A percentile compares a stretch with the other conserved stretches of the same genome.
phyloP scores from a whole-genome alignment of 805 yeast species.

The Candida sakaeoensis region DNA sequence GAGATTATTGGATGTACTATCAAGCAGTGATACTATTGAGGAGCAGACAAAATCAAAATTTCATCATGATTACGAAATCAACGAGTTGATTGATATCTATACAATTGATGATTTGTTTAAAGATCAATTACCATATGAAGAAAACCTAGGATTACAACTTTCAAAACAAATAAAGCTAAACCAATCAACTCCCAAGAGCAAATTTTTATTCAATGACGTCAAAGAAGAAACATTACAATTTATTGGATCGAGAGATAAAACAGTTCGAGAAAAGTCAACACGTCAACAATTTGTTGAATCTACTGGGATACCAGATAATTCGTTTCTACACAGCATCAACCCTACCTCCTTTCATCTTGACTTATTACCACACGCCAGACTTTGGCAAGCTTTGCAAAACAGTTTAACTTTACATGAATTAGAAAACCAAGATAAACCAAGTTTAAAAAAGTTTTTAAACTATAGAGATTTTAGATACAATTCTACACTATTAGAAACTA shows the following conservation, averaged over 20 bases:
- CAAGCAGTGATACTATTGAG: slow-evolving; percentile 28
- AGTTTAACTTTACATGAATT: slow-evolving; percentile 21
- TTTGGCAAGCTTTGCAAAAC: slow-evolving; percentile 33
- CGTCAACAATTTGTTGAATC: slow-evolving; percentile 14
- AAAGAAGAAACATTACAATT: slow-evolving; percentile 16
- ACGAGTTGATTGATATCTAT: slow-evolving; percentile 33
- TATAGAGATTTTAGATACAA: slow-evolving; percentile 34
- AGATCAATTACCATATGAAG: slow-evolving; percentile 35
- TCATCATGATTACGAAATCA: slow-evolving; percentile 22
- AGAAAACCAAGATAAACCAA: slow-evolving; percentile 12
- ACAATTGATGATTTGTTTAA: slow-evolving; percentile 30
- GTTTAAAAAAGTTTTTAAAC: slow-evolving; percentile 25
- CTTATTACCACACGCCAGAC: slow-evolving; percentile 27
- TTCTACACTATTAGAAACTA: slow-evolving; percentile 7
- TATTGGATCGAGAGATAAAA: slow-evolving; percentile 33
- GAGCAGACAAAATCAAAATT: slow-evolving; percentile 23
- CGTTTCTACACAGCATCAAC: slow-evolving; percentile 24
- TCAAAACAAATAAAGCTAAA: not conserved
- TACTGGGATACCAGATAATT: slow-evolving; percentile 32
- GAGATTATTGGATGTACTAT: slow-evolving; percentile 19
- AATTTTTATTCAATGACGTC: slow-evolving; percentile 13
- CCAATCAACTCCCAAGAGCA: slow-evolving; percentile 1
- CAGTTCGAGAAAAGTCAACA: slow-evolving; percentile 8
- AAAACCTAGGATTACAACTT: slow-evolving; percentile 26
- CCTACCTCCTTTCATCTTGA: slow-evolving; percentile 26